Evolutionary conservation across 2,329 filamentous ascomycete species (phyloP).

Genomic region (Fusarium nurragi): DNA sequence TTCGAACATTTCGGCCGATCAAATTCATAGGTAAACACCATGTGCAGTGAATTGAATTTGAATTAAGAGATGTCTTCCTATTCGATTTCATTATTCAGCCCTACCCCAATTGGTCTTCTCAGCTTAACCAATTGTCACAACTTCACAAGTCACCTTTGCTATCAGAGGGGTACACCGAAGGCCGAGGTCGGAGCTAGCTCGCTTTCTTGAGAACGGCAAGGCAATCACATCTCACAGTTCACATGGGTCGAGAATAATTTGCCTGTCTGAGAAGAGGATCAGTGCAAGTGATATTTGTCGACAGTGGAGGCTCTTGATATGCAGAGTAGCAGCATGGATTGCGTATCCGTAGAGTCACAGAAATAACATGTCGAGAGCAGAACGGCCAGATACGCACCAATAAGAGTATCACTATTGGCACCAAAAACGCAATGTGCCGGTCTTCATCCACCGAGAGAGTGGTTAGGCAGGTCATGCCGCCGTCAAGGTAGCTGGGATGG

Average conservation of each 20-base stretch:
- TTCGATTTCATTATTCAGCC: constrained; percentile 36
- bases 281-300: constrained; percentile 5
- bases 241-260: background rate
- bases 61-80: constrained; percentile 26
- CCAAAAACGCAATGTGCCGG: constrained; percentile 33
- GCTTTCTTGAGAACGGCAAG: constrained; percentile 13
- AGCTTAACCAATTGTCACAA: constrained; percentile 15
- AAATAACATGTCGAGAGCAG: constrained; percentile 26
- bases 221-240: constrained; percentile 22
- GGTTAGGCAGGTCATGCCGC: constrained; percentile 29
- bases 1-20: constrained; percentile 2
- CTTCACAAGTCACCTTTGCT: constrained; percentile 1
- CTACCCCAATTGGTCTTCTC: constrained; percentile 29
- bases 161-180: constrained; percentile 39
- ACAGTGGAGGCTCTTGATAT: constrained; percentile 14
- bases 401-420: constrained; percentile 36
- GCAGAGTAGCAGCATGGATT: constrained; percentile 7
- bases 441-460: constrained; percentile 30
- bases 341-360: constrained; percentile 2
- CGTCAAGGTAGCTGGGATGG: constrained; percentile 19
- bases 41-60: background rate
- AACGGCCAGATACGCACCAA: constrained; percentile 44
- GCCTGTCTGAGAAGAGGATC: constrained; percentile 11
- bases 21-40: constrained; percentile 3
- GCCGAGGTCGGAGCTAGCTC: constrained; percentile 42